These are phyloP conservation scores for Trypanosoma platydactyli DNA, from an alignment of 208 protist species.

Conservation along the genomic window DNA sequence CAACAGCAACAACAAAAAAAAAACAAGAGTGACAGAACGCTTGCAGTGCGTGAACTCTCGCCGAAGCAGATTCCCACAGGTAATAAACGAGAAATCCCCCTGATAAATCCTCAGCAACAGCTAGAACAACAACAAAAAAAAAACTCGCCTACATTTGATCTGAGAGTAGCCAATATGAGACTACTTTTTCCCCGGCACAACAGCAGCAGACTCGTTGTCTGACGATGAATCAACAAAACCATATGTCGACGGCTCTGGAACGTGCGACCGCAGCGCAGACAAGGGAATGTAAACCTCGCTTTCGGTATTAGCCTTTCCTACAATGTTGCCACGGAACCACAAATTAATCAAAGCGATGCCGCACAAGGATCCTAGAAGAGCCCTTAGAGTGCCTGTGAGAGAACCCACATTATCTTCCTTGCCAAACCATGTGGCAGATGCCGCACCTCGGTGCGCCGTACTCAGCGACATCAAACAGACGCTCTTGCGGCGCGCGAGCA, in stretches of 20 bases:
- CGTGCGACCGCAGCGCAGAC: background rate
- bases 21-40: background rate
- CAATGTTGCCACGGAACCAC: constrained; percentile 60
- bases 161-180: background rate
- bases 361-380: constrained; percentile 39
- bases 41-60: too few species aligned
- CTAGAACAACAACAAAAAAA: too few species aligned
- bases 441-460: constrained; percentile 28
- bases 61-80: too few species aligned
- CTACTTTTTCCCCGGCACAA: background rate
- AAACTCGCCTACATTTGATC: background rate
- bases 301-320: constrained; percentile 49
- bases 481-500: background rate
- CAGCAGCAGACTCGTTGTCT: constrained; percentile 2
- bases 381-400: constrained; percentile 36
- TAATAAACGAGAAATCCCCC: too few species aligned
- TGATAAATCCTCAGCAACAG: too few species aligned
- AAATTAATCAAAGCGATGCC: constrained; percentile 72
- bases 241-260: constrained; percentile 39
- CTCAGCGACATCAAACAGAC: background rate
- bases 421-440: constrained; percentile 65
- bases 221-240: constrained; percentile 63
- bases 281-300: constrained; percentile 44
- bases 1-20: background rate
- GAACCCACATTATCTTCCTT: constrained; percentile 17